phyloP scores from a whole-genome alignment of 2,329 filamentous ascomycete genomes.

The Nemania bipapillata region DNA sequence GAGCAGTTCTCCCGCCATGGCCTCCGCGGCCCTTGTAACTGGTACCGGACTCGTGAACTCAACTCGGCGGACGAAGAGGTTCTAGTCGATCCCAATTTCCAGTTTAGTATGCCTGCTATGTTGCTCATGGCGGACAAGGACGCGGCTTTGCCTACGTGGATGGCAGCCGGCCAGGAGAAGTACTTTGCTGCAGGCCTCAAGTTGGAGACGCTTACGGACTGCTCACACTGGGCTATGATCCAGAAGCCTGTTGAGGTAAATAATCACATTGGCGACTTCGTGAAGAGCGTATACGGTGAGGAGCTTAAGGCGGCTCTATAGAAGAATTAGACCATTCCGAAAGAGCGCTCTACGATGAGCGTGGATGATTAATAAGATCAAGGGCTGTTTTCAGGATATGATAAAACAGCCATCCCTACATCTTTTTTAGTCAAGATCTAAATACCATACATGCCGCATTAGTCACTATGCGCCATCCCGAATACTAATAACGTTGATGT shows the following conservation, averaged over 20 bases:
- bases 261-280: conserved; percentile 71
- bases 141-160: conserved; percentile 73
- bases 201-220: conserved; percentile 67
- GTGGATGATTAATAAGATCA: background rate
- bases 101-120: conserved; percentile 72
- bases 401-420: background rate
- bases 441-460: background rate
- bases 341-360: background rate
- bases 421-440: background rate
- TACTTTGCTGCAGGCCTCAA: conserved; percentile 70
- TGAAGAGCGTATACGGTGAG: conserved; percentile 63
- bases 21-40: conserved; percentile 83
- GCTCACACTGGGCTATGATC: conserved; percentile 84
- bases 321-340: conserved; percentile 11
- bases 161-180: conserved; percentile 77
- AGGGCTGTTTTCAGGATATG: background rate
- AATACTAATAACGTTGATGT: background rate
- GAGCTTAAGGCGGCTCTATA: conserved; percentile 55
- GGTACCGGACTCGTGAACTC: conserved; percentile 79
- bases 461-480: background rate
- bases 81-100: conserved; percentile 70
- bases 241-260: conserved; percentile 79
- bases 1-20: conserved; percentile 76
- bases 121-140: conserved; percentile 80
- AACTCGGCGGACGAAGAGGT: conserved; percentile 80